These are phyloP conservation scores for Tetrahymena borealis DNA, from an alignment of 73 alveolate genomes.

Conservation along the genomic window DNA sequence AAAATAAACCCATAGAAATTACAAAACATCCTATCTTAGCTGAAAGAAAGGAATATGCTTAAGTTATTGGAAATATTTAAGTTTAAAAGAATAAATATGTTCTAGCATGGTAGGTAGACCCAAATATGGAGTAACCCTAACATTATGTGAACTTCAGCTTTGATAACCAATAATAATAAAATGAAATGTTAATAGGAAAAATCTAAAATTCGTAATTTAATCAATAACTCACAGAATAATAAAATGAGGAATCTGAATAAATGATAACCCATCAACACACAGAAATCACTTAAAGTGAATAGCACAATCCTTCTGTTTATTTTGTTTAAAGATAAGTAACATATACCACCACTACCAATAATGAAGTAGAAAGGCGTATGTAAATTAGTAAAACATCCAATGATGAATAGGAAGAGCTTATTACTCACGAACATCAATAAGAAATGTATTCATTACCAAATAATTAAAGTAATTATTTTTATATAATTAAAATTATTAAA, in stretches of 20 bases:
- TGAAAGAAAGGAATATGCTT: not conserved
- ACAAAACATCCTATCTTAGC: not conserved
- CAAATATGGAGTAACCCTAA: not conserved
- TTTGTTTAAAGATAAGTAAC: not conserved
- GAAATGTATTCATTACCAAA: not conserved
- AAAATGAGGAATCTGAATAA: not conserved
- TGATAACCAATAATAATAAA: not conserved
- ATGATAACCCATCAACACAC: not conserved
- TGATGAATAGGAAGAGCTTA: not conserved
- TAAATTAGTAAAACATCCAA: not conserved
- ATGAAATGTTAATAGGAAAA: not conserved
- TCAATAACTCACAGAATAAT: not conserved
- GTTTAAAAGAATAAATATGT: not conserved
- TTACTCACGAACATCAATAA: not conserved
- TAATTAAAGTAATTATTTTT: no score
- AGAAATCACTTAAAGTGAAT: not conserved
- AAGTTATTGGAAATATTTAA: not conserved
- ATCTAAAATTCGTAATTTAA: not conserved
- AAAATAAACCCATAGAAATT: not conserved
- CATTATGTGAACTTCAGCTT: not conserved
- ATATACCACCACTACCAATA: not conserved
- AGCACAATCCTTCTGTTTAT: not conserved
- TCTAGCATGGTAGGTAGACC: not conserved
- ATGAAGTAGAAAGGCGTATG: not conserved
- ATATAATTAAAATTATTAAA: no score